phyloP scores from a whole-genome alignment of 768 basidiomycete species.

The Xerocomellus amylosporus region DNA sequence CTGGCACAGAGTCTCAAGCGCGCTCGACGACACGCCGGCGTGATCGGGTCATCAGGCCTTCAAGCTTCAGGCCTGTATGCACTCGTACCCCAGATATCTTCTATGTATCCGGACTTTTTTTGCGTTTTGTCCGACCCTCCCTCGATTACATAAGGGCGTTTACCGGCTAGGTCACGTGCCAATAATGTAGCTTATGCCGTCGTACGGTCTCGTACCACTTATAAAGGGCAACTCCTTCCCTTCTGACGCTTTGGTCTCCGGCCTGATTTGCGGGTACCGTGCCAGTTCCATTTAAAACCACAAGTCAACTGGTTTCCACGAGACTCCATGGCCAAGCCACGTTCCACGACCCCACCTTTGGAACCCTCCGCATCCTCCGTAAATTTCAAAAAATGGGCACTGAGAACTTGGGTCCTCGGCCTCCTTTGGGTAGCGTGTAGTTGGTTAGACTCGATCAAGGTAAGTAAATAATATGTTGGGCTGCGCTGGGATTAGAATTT shows the following conservation, averaged over 20 bases:
- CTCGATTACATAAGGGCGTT: too few relatives aligned
- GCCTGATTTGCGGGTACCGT: not conserved
- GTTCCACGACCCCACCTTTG: not conserved
- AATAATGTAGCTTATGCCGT: not conserved
- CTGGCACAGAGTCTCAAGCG: too few relatives aligned
- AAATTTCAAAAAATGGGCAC: constrained; percentile 33
- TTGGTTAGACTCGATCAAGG: constrained; percentile 66
- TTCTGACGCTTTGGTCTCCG: not conserved
- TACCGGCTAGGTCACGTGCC: too few relatives aligned
- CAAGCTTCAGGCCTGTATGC: too few relatives aligned
- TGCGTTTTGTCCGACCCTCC: too few relatives aligned
- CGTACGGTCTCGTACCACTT: constrained; percentile 3
- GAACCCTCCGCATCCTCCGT: not conserved
- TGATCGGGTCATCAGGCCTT: too few relatives aligned
- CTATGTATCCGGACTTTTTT: too few relatives aligned
- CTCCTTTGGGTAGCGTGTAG: constrained; percentile 38
- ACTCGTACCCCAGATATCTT: too few relatives aligned
- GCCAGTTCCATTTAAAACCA: not conserved
- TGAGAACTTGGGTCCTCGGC: constrained; percentile 26
- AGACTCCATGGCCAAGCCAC: constrained; percentile 19
- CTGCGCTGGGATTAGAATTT: not conserved
- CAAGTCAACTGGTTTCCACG: not conserved
- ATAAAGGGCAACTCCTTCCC: not conserved
- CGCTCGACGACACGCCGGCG: too few relatives aligned
- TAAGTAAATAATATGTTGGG: constrained; percentile 23